phyloP scores from a whole-genome alignment of 495 filamentous ascomycete genomes.

The Lasiosphaeria hispida region DNA sequence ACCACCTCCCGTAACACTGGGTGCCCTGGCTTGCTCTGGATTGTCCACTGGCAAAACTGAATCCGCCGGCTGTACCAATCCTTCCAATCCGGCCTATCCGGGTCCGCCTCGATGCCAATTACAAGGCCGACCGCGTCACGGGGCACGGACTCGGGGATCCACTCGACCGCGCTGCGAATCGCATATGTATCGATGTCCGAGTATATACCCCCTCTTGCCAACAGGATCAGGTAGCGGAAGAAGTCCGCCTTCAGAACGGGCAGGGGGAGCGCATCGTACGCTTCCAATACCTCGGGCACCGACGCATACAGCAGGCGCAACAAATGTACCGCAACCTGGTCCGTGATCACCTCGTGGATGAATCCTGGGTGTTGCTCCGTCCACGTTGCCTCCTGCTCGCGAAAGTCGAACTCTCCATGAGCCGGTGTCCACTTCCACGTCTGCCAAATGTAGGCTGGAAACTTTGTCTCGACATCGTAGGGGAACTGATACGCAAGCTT shows the following conservation, averaged over 20 bases:
- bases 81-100: constrained; percentile 86
- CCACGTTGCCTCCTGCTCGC: constrained; percentile 86
- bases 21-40: constrained; percentile 92
- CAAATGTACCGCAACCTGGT: constrained; percentile 76
- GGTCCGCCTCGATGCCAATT: constrained; percentile 94
- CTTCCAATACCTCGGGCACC: constrained; percentile 88
- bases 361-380: constrained; percentile 85
- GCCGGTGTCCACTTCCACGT: constrained; percentile 93
- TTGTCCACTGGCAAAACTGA: constrained; percentile 99
- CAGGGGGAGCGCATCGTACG: constrained; percentile 79
- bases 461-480: constrained; percentile 81
- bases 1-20: constrained; percentile 88
- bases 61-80: constrained; percentile 95
- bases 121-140: constrained; percentile 76
- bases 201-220: constrained; percentile 93
- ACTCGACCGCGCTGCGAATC: constrained; percentile 76
- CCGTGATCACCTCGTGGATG: constrained; percentile 95
- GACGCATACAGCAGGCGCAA: constrained; percentile 83
- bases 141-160: constrained; percentile 79
- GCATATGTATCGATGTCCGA: constrained; percentile 94
- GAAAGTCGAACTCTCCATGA: constrained; percentile 75
- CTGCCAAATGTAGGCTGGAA: constrained; percentile 98
- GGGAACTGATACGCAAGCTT: constrained; percentile 91
- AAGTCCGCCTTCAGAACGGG: constrained; percentile 95
- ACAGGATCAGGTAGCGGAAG: constrained; percentile 93